Percentiles rank a stretch among this genome's conserved stretches.
phyloP scores from a whole-genome alignment of 208 protist species.

The Phytomonas francai region DNA sequence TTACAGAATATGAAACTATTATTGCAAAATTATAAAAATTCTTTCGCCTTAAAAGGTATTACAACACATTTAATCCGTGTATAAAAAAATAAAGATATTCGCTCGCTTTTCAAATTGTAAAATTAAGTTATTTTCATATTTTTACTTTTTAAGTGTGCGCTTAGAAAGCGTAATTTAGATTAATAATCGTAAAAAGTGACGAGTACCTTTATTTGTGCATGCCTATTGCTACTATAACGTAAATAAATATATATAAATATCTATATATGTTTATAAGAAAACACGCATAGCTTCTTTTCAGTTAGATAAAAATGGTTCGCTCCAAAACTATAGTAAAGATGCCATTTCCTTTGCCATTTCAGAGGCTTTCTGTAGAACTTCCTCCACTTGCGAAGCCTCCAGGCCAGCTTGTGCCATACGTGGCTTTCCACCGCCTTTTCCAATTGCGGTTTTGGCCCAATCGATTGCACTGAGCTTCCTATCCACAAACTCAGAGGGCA shows the following conservation, averaged over 20 bases:
- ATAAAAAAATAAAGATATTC: slow-evolving; percentile 7
- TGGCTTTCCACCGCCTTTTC: slow-evolving; percentile 89
- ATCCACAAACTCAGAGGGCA: slow-evolving; percentile 55
- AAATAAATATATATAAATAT: slow-evolving; percentile 3
- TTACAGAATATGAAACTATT: too few relatives aligned
- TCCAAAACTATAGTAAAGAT: slow-evolving; percentile 16
- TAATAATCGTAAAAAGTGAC: too few relatives aligned
- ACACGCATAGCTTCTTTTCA: not conserved
- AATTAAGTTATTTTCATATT: too few relatives aligned
- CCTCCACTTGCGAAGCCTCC: slow-evolving; percentile 28
- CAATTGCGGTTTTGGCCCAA: slow-evolving; percentile 77
- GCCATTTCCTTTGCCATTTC: slow-evolving; percentile 69
- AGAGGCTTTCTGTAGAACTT: slow-evolving; percentile 42
- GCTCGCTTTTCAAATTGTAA: too few relatives aligned
- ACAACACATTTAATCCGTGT: too few relatives aligned
- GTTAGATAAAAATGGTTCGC: not conserved
- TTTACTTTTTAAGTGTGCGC: too few relatives aligned
- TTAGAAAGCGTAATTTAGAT: too few relatives aligned
- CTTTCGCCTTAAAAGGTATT: too few relatives aligned
- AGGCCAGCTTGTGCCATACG: slow-evolving; percentile 84
- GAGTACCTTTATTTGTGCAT: too few relatives aligned
- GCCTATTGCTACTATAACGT: not conserved
- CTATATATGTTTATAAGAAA: slow-evolving; percentile 7
- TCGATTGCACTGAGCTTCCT: slow-evolving; percentile 79
- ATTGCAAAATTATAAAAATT: too few relatives aligned